Evolutionary conservation across 2,329 filamentous ascomycete species (phyloP), one percentile per base, ranked within the genome.

Genomic region (Pseudocercospora macadamiae): DNA sequence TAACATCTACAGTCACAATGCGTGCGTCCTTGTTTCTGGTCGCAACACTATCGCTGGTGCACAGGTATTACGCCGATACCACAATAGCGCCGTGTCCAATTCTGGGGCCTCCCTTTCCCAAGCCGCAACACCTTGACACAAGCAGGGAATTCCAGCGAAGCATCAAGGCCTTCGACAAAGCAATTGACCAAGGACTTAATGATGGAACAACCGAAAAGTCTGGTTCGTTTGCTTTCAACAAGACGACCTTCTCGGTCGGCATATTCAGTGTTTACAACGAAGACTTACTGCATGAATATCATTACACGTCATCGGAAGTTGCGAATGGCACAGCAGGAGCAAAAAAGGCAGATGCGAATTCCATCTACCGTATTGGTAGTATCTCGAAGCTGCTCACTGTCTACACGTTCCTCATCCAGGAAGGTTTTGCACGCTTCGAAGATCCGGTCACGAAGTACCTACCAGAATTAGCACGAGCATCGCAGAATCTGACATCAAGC

Each of bases 401-500:
- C 19, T 58, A 58, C 37, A 23, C 47, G 2, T 54, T 39, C 25
- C 55, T 58, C 23, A 28, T 48, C n/a, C 25, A 25, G 6, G 23
- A 49, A 10, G 54, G 54, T 18, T 44, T 48, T 19, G 21, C 37
- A 1, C 42, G 44, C 4, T 44, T 44, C 18, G 36, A 53, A 28
- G 39, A 53, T 19, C 76, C 76, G 1, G 70, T 83, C 3, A 73
- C 78, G 1, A 74, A 79, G 45, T 79, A 80, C 51, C 64, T 82
- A 3, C 78, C 80, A 0, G 72, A 76, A 44, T 62, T 75, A 7
- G 39, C 21, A 6, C 5, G 10, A 18, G 34, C 34, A 37, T 25
- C 49, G 12, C 63, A 65, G 76, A 39, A 58, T 5, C 63, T 65
- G 76, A 36, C 54, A 1, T 64, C 18, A 19, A 48, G 64, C 4